Percentiles rank a stretch among this genome's conserved stretches.
Evolutionary conservation across 306 rosid genomes (phyloP).

Genomic region (Canavalia gladiata): DNA sequence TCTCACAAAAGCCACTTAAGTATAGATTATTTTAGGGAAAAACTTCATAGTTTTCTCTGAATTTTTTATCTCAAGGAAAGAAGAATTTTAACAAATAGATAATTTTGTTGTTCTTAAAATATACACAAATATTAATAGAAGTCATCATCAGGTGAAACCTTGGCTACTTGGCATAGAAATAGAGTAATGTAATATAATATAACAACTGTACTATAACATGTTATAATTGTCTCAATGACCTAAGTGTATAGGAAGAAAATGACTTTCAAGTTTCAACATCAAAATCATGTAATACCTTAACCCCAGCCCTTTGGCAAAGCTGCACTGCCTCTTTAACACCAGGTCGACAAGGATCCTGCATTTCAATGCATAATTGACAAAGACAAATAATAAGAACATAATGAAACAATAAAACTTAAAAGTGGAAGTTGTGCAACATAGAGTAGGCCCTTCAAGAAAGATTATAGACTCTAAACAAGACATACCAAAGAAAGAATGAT

Average conservation of each 20-base stretch:
- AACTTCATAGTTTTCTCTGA: neutral
- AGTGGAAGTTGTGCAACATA: slow-evolving; percentile 18
- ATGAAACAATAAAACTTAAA: slow-evolving; percentile 17
- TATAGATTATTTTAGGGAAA: neutral
- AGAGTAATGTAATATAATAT: neutral
- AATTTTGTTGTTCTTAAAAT: neutral
- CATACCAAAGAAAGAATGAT: slow-evolving; percentile 11
- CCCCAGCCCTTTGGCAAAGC: slow-evolving; percentile 89
- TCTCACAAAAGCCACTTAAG: neutral
- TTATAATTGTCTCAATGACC: neutral
- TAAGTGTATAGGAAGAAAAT: neutral
- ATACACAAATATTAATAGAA: neutral
- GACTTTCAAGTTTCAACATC: slow-evolving; percentile 4
- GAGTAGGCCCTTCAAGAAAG: slow-evolving; percentile 26
- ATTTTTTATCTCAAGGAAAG: neutral
- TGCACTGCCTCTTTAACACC: slow-evolving; percentile 80
- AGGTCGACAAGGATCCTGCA: slow-evolving; percentile 95
- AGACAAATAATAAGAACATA: neutral
- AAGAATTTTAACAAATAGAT: neutral
- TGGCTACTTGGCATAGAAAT: neutral
- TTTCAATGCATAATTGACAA: slow-evolving; percentile 28
- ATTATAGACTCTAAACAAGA: slow-evolving; percentile 8
- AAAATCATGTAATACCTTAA: slow-evolving; percentile 66
- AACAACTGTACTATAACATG: slow-evolving; percentile 5
- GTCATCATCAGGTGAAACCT: neutral